A percentile compares a stretch with the other conserved stretches of the same genome.
Evolutionary conservation across 2,329 filamentous ascomycete species (phyloP).

Genomic region (Aspergillus udagawae): DNA sequence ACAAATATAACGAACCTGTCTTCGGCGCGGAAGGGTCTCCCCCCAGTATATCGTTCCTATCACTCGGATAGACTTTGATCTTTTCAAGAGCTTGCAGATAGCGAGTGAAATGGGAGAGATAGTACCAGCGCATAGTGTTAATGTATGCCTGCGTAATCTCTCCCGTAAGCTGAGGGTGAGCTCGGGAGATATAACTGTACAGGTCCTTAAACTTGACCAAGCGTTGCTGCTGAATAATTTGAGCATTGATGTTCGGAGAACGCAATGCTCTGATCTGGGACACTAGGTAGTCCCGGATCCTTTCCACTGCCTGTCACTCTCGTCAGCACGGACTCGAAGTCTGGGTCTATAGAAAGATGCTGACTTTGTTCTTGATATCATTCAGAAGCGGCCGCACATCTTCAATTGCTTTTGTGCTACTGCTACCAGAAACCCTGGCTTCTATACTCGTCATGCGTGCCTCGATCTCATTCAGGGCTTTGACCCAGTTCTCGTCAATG

Average conservation of each 20-base stretch:
- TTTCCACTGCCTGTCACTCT: constrained; percentile 67
- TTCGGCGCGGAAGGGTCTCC: constrained; percentile 70
- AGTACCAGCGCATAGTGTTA: constrained; percentile 99
- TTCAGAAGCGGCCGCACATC: constrained; percentile 83
- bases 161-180: constrained; percentile 77
- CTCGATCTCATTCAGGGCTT: constrained; percentile 77
- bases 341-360: constrained; percentile 1
- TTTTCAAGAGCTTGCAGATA: constrained; percentile 82
- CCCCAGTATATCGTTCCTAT: constrained; percentile 78
- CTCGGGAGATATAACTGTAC: constrained; percentile 76
- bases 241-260: constrained; percentile 93
- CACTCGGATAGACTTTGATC: constrained; percentile 75
- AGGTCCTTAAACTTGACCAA: constrained; percentile 86
- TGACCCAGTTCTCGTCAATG: constrained; percentile 87
- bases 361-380: constrained; percentile 75
- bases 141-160: constrained; percentile 92
- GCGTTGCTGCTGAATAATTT: constrained; percentile 91
- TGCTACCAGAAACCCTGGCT: constrained; percentile 58
- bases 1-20: constrained; percentile 34
- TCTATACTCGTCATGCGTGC: constrained; percentile 70
- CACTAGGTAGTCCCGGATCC: constrained; percentile 91
- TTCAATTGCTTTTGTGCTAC: constrained; percentile 68
- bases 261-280: constrained; percentile 90
- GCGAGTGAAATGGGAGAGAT: constrained; percentile 81
- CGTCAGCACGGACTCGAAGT: constrained; percentile 7